Base-by-base conservation (phyloP, 257 asterid genomes). In the Eustoma russellianum region DNA sequence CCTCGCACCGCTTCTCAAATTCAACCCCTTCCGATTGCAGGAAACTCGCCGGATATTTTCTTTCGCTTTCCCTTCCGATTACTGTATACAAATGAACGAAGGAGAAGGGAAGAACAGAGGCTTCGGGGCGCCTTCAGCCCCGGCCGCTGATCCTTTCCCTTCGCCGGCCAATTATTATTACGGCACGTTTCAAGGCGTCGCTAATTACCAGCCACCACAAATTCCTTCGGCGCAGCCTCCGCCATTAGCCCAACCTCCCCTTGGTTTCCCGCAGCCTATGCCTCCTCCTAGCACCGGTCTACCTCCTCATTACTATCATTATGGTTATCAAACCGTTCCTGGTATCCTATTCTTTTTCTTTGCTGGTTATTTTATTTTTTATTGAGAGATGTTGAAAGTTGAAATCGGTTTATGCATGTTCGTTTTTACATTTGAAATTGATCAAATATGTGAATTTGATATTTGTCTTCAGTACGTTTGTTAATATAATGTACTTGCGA, bases 171-270 rank as follows among this genome's bases (percentile, higher is more conserved):
- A 38, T 38, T 66, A 76, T 61, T 76, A 80, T 58, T 86, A 86
- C 60, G 97, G 97, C 3, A 83, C 97, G 33, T 90, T 90, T 57
- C 94, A 90, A 75, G 97, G 97, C 28, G 96, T 90, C 48, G 92
- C 89, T 6, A 88, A 79, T 66, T 77, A 85, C 65, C 88, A 66
- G 13, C 86, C 70, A 40, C 86, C 70, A 40, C 76, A 71, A 7
- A 70, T 56, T 13, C 57, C 68, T 40, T 68, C 75, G 16, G 70
- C 82, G 54, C 79, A 83, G 41, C 71, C 75, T 24, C 71, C 82
- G 53, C 79, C 85, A 33, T 70, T 75, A 56, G 33, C 83, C 56
- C 84, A 79, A 19, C 74, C 74, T 46, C 88, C 79, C 56, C 48
- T 82, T 15, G 98, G 98, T 53, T 66, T 83, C 58, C 98, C 98